phyloP scores from a whole-genome alignment of 2,329 filamentous ascomycete genomes.

The Albophoma yamanashiensis region DNA sequence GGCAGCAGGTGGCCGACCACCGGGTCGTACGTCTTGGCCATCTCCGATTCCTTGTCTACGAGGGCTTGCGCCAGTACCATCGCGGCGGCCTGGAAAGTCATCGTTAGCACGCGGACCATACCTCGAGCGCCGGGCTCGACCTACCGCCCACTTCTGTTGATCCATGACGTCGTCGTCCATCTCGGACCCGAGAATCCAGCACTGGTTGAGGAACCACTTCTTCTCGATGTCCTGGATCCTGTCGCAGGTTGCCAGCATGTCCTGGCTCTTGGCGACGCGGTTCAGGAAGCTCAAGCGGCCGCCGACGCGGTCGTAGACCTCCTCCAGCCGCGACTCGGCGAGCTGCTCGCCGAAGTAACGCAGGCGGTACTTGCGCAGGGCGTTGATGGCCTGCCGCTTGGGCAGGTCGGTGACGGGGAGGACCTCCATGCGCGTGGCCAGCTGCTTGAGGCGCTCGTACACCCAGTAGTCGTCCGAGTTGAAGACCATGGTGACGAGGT shows the following conservation, averaged over 20 bases:
- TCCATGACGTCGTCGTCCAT: constrained; percentile 99
- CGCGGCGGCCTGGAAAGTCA: constrained; percentile 55
- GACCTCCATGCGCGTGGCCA: constrained; percentile 91
- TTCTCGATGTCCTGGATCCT: constrained; percentile 57
- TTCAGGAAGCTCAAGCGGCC: constrained; percentile 83
- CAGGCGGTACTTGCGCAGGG: constrained; percentile 68
- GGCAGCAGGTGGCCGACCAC: constrained; percentile 66
- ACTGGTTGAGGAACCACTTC: constrained; percentile 69
- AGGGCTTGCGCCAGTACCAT: constrained; percentile 89
- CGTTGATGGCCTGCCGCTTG: constrained; percentile 65
- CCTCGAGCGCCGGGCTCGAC: constrained; percentile 19
- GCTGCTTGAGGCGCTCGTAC: constrained; percentile 85
- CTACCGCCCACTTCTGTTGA: constrained; percentile 87
- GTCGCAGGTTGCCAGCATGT: constrained; percentile 78
- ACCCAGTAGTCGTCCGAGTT: constrained; percentile 99
- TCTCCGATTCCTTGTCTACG: constrained; percentile 66
- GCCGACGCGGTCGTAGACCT: constrained; percentile 79
- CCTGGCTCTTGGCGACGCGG: constrained; percentile 71
- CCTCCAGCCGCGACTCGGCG: constrained; percentile 46
- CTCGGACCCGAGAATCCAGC: constrained; percentile 60
- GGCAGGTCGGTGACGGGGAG: constrained; percentile 75
- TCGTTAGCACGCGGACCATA: not conserved
- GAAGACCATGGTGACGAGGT: constrained; percentile 84
- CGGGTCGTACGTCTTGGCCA: constrained; percentile 55
- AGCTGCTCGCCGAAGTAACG: constrained; percentile 62